phyloP scores from a whole-genome alignment of 208 protist genomes.

The Acanthamoeba healyi region DNA sequence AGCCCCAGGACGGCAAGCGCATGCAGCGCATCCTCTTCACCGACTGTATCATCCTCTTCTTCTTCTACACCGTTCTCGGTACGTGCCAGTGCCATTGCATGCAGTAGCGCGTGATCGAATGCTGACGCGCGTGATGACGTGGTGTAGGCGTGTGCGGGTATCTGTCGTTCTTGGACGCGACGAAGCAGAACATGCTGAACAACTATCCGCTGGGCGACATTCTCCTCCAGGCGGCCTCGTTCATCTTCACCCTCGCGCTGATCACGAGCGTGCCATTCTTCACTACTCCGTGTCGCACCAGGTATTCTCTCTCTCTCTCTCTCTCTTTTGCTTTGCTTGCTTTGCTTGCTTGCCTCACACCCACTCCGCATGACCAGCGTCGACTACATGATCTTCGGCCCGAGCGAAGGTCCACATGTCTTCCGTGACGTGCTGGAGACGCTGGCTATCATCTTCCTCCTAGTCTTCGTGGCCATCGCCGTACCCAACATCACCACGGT shows the following conservation, averaged over 20 bases:
- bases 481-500: neutral
- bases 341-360: neutral
- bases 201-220: conserved; percentile 19
- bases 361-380: neutral
- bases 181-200: conserved; percentile 15
- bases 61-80: no score
- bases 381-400: neutral
- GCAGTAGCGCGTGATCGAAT: no score
- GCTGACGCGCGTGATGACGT: no score
- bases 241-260: neutral
- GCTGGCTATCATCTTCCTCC: neutral
- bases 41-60: no score
- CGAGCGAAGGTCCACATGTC: neutral
- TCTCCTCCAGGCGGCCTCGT: neutral
- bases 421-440: neutral
- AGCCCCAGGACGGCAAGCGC: no score
- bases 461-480: neutral
- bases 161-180: neutral
- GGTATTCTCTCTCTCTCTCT: neutral
- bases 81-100: no score
- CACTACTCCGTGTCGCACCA: neutral
- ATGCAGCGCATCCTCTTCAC: no score
- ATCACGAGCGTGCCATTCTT: conserved; percentile 37
- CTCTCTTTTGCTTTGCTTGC: neutral
- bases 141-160: neutral